Evolutionary conservation across 306 rosid species (phyloP).

Genomic region (Betula pendula): DNA sequence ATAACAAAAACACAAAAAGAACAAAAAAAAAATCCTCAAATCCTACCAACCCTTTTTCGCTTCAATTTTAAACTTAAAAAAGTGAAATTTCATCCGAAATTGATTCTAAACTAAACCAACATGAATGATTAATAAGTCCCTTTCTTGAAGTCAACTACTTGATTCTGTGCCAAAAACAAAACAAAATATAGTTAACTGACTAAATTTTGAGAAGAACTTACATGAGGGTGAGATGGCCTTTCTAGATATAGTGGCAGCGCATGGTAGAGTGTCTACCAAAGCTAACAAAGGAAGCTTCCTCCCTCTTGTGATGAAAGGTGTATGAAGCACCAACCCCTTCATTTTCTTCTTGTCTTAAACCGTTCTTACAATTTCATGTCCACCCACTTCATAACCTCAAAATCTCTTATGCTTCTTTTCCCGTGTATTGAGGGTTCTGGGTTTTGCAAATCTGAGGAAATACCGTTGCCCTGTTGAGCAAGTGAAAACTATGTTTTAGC

Average conservation of each 20-base stretch:
- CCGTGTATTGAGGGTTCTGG: slow-evolving; percentile 5
- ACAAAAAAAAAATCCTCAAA: neutral
- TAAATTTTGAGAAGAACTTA: slow-evolving; percentile 38
- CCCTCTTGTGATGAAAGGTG: slow-evolving; percentile 58
- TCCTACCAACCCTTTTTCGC: neutral
- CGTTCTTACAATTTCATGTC: slow-evolving; percentile 49
- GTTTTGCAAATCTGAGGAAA: slow-evolving; percentile 17
- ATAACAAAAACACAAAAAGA: no score
- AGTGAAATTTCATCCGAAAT: neutral
- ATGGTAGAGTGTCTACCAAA: slow-evolving; percentile 55
- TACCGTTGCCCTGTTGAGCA: slow-evolving; percentile 16
- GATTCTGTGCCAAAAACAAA: neutral
- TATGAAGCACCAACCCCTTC: slow-evolving; percentile 62
- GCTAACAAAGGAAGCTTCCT: slow-evolving; percentile 66
- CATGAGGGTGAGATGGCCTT: slow-evolving; percentile 39
- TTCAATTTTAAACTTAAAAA: neutral
- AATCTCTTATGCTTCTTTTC: neutral
- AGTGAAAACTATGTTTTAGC: neutral
- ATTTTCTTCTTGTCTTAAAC: slow-evolving; percentile 29
- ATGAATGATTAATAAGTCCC: neutral
- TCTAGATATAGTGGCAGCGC: slow-evolving; percentile 34
- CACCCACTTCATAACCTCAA: slow-evolving; percentile 21
- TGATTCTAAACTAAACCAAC: neutral
- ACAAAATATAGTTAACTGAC: neutral
- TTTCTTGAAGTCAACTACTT: neutral